phyloP scores from a whole-genome alignment of 352 stramenopile genomes.

The Phytophthora aleatoria region DNA sequence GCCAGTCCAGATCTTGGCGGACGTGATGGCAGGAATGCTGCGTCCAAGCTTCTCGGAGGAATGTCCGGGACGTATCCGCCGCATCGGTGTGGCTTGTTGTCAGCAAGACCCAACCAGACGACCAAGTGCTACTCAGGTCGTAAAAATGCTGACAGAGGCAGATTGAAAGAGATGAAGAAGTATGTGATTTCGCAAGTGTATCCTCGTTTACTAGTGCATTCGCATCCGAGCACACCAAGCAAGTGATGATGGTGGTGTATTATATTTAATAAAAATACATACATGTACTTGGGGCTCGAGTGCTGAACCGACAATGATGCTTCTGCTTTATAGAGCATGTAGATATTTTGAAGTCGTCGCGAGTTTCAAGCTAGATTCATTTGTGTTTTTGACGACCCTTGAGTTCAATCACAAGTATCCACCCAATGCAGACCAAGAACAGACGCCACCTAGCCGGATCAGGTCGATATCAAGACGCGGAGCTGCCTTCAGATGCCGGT shows the following conservation, averaged over 20 bases:
- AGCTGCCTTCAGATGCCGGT: not conserved
- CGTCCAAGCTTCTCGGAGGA: not conserved
- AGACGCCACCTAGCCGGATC: not conserved
- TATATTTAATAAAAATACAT: too few species aligned
- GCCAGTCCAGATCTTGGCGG: not conserved
- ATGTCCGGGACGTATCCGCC: not conserved
- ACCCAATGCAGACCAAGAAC: not conserved
- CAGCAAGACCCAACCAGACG: not conserved
- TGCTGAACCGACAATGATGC: too few species aligned
- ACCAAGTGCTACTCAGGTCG: not conserved
- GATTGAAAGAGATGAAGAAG: not conserved
- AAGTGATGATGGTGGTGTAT: too few species aligned
- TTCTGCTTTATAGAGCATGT: too few species aligned
- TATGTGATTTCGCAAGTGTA: too few species aligned
- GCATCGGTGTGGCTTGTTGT: not conserved
- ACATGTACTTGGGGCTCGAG: too few species aligned
- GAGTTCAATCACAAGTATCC: too few species aligned
- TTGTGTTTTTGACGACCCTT: not conserved
- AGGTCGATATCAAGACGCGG: not conserved
- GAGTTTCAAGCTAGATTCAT: not conserved
- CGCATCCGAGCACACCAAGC: too few species aligned
- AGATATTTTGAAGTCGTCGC: too few species aligned
- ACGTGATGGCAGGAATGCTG: not conserved
- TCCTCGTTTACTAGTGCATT: too few species aligned
- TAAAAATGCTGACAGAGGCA: not conserved